These are phyloP conservation scores for Gossypium herbaceum DNA, from an alignment of 345 rosid species.

Conservation along the genomic window DNA sequence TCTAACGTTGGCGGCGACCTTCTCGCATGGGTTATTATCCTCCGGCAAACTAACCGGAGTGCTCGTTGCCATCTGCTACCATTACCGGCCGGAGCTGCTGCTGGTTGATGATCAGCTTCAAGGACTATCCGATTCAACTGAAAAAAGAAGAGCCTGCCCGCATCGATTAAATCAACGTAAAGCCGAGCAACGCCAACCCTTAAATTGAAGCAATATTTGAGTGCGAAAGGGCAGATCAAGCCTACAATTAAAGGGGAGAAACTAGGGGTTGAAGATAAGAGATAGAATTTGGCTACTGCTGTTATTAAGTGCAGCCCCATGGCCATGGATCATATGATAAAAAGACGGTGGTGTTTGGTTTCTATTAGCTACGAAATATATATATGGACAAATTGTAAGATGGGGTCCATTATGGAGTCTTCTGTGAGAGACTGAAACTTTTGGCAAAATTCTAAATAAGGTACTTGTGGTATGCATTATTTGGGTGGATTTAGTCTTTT, in stretches of 20 bases:
- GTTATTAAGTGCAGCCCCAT: background rate
- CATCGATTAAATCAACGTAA: background rate
- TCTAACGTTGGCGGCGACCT: constrained; percentile 8
- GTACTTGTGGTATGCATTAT: no score
- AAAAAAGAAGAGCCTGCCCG: background rate
- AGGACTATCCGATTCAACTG: constrained; percentile 17
- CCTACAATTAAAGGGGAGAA: background rate
- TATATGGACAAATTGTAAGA: no score
- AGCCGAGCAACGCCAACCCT: background rate
- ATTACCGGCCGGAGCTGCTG: background rate
- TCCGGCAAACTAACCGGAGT: constrained; percentile 25
- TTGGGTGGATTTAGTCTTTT: no score
- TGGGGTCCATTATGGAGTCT: no score
- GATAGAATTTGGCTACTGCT: background rate
- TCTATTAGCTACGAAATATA: no score
- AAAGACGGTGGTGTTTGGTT: no score
- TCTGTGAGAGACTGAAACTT: no score
- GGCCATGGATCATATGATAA: background rate
- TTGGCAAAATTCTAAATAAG: no score
- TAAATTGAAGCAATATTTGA: background rate
- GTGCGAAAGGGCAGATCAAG: background rate
- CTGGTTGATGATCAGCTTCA: constrained; percentile 3
- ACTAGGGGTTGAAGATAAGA: background rate
- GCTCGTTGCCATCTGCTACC: constrained; percentile 24
- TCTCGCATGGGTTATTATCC: constrained; percentile 19